Evolutionary conservation across 116 monocot species (phyloP).

Genomic region (Trichopus zeylanicus): DNA sequence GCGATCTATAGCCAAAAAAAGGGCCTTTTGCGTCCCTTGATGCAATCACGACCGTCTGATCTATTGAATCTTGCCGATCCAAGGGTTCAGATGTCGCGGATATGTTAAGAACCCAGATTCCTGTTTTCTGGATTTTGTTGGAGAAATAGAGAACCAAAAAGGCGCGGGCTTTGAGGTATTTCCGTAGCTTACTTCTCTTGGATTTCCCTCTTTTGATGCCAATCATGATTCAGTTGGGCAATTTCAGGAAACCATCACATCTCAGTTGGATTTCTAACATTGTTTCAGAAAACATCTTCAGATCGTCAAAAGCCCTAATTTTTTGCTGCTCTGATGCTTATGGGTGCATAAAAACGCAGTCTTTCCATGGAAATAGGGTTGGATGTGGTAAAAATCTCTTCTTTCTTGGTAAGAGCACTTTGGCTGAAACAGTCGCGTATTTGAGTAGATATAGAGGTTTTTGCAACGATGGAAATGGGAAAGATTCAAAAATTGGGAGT

Average conservation of each 20-base stretch:
- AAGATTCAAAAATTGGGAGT: background rate
- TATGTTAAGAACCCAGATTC: no score
- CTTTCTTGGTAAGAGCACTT: background rate
- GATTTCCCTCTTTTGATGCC: background rate
- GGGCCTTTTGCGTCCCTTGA: background rate
- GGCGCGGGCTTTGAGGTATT: no score
- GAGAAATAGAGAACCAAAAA: background rate
- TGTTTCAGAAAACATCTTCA: background rate
- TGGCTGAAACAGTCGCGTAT: background rate
- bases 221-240: conserved; percentile 9
- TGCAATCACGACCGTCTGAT: background rate
- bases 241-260: conserved; percentile 2
- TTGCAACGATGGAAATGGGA: background rate
- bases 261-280: background rate
- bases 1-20: background rate
- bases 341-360: background rate
- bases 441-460: background rate
- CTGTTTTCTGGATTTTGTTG: no score
- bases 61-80: background rate
- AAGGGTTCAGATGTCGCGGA: background rate
- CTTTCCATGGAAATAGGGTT: background rate
- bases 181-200: no score
- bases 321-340: background rate
- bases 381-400: background rate
- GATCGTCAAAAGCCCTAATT: background rate